A percentile compares a stretch with the other conserved stretches of the same genome.
Evolutionary conservation across 129 eudicot genomes (phyloP).

Genomic region (Dittrichia graveolens): DNA sequence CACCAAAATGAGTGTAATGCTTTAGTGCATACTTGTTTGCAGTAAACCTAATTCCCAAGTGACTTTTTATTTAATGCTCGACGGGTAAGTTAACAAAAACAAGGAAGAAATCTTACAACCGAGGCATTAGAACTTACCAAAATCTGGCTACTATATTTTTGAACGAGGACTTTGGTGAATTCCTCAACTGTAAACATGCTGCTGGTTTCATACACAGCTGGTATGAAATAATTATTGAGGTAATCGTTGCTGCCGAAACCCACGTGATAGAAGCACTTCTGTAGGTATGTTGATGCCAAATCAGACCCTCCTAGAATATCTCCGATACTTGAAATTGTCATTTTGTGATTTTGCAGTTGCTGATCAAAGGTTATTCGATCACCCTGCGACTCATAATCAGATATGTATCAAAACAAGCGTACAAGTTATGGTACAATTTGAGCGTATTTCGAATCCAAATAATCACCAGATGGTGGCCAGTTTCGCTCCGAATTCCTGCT

Average conservation of each 20-base stretch:
- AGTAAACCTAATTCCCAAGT: no score
- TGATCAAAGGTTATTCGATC: slow-evolving; percentile 41
- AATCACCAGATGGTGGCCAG: slow-evolving; percentile 45
- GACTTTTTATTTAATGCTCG: no score
- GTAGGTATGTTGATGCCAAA: slow-evolving; percentile 34
- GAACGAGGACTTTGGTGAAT: slow-evolving; percentile 36
- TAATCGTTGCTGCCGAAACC: slow-evolving; percentile 56
- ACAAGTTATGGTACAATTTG: neutral
- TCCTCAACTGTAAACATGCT: slow-evolving; percentile 28
- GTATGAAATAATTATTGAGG: slow-evolving; percentile 53
- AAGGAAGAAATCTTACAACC: no score
- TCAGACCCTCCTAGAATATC: slow-evolving; percentile 25
- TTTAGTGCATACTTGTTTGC: no score
- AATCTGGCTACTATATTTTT: slow-evolving; percentile 32
- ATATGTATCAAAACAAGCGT: neutral
- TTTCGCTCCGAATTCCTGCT: slow-evolving; percentile 45
- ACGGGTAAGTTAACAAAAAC: neutral
- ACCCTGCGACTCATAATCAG: slow-evolving; percentile 30
- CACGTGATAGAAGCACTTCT: slow-evolving; percentile 41
- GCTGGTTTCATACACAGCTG: slow-evolving; percentile 39
- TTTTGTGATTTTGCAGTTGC: slow-evolving; percentile 43
- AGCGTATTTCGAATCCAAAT: neutral
- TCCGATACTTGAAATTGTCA: slow-evolving; percentile 23
- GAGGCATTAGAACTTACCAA: slow-evolving; percentile 28
- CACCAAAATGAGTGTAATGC: no score